These are phyloP conservation scores for Simmondsia chinensis DNA, from an alignment of 148 eudicot species.

Conservation along the genomic window DNA sequence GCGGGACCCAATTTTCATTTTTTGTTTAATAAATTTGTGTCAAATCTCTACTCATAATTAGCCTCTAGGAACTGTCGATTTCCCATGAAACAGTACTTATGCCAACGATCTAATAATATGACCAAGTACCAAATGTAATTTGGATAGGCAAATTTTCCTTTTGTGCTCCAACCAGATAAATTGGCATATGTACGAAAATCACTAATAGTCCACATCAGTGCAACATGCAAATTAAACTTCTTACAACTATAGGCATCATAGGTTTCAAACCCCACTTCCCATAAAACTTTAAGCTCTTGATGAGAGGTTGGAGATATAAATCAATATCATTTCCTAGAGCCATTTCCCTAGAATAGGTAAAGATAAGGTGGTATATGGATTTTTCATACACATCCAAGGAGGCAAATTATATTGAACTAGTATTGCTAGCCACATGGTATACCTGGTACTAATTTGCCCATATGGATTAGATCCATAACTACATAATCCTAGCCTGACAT, in stretches of 20 bases:
- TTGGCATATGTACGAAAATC: background rate
- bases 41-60: background rate
- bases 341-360: background rate
- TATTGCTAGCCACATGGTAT: background rate
- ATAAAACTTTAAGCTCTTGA: background rate
- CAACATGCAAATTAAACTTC: background rate
- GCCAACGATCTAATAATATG: background rate
- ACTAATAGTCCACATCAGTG: background rate
- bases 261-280: background rate
- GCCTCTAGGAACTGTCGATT: background rate
- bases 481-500: background rate
- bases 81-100: background rate
- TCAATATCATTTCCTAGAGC: background rate
- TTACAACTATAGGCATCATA: background rate
- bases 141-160: background rate
- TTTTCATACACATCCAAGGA: background rate
- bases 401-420: background rate
- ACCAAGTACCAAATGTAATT: background rate
- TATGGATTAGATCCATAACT: background rate
- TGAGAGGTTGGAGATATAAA: background rate
- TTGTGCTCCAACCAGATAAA: background rate
- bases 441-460: background rate
- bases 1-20: background rate
- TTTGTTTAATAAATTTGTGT: background rate
- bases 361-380: background rate